Percentiles rank a stretch among this genome's conserved stretches.
Conservation (phyloP, 495 filamentous ascomycete genomes). For the Penicillium antarcticum region DNA sequence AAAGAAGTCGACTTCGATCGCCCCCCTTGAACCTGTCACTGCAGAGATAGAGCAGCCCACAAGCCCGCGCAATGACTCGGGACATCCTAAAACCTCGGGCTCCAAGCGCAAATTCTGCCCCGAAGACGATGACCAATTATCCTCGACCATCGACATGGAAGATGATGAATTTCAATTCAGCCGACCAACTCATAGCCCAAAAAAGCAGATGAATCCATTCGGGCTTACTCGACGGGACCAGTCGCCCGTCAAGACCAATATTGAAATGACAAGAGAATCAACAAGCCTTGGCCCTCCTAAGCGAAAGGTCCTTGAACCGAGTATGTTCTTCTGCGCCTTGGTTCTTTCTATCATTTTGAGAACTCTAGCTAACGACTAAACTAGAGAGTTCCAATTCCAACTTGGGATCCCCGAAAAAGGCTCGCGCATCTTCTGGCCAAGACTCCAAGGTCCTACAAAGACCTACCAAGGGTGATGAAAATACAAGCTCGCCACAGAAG, state of each 20-base stretch:
- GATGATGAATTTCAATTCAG: constrained; percentile 52
- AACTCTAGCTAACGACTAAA: constrained; percentile 20
- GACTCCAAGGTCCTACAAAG: constrained; percentile 12
- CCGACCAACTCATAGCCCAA: constrained; percentile 20
- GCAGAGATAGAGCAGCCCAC: neutral
- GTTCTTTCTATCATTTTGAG: neutral
- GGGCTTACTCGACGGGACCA: constrained; percentile 6
- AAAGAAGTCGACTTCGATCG: constrained; percentile 29
- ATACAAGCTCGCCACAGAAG: constrained; percentile 15
- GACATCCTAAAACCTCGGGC: constrained; percentile 38
- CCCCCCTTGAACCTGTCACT: neutral
- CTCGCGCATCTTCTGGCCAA: constrained; percentile 6
- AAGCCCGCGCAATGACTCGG: neutral
- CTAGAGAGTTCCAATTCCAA: constrained; percentile 55
- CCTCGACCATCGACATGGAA: constrained; percentile 18
- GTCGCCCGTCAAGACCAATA: constrained; percentile 18
- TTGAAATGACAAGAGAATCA: constrained; percentile 13
- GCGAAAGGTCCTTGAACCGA: constrained; percentile 58
- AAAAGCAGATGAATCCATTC: constrained; percentile 3
- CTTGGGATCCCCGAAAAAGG: constrained; percentile 27
- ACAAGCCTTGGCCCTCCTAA: constrained; percentile 17
- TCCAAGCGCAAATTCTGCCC: constrained; percentile 63
- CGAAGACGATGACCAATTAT: constrained; percentile 42
- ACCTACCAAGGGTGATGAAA: constrained; percentile 9
- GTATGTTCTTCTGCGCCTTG: constrained; percentile 35